These are phyloP conservation scores for Chaetomiaceae sp. DNA, from an alignment of 2,329 filamentous ascomycete genomes.

Conservation along the genomic window DNA sequence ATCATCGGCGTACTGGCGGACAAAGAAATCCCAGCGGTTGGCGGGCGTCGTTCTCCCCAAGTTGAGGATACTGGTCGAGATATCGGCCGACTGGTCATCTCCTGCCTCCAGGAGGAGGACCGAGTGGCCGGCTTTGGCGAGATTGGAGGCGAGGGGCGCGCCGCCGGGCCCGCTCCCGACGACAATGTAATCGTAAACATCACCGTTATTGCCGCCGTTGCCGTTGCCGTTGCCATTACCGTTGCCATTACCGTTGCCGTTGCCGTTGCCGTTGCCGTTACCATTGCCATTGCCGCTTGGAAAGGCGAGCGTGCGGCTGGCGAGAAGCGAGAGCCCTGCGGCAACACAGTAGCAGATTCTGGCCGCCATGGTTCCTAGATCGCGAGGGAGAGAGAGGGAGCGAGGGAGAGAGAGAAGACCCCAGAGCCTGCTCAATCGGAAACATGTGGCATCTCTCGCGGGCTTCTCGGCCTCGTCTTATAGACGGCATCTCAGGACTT, in stretches of 20 bases:
- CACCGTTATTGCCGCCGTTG: not conserved
- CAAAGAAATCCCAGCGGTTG: slow-evolving; percentile 63
- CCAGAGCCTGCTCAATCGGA: too few relatives aligned
- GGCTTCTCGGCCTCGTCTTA: too few relatives aligned
- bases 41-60: too few relatives aligned
- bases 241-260: not conserved
- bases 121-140: slow-evolving; percentile 54
- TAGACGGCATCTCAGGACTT: too few relatives aligned
- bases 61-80: slow-evolving; percentile 26
- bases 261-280: not conserved
- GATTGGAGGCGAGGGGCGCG: slow-evolving; percentile 52
- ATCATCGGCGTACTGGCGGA: slow-evolving; percentile 55
- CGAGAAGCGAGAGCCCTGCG: too few relatives aligned
- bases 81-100: slow-evolving; percentile 42
- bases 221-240: not conserved
- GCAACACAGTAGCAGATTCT: too few relatives aligned
- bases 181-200: slow-evolving; percentile 35
- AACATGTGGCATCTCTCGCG: too few relatives aligned
- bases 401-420: too few relatives aligned
- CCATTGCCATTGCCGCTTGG: too few relatives aligned
- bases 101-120: slow-evolving; percentile 56
- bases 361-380: too few relatives aligned
- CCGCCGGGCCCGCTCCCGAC: slow-evolving; percentile 60
- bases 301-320: too few relatives aligned
- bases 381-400: too few relatives aligned